Conservation (phyloP, 2,329 filamentous ascomycete species). For the Tolypocladium album region DNA sequence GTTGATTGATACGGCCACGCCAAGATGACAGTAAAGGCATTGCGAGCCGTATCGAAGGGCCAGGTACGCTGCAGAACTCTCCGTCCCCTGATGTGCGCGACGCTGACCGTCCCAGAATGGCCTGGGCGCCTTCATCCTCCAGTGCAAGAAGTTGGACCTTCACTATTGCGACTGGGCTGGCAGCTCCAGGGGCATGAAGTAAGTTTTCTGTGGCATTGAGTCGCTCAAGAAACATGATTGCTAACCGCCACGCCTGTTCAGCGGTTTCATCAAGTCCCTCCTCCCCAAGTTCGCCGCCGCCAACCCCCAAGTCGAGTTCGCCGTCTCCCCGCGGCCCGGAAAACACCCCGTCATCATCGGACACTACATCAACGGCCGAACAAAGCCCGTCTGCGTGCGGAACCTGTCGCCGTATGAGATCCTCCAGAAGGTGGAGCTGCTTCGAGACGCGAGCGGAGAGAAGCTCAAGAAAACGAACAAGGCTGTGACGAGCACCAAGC, state of each 20-base stretch:
- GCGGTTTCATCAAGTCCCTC: conserved; percentile 68
- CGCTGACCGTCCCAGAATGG: conserved; percentile 58
- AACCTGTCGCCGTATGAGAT: conserved; percentile 77
- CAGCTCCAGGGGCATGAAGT: conserved; percentile 94
- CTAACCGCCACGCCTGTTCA: conserved; percentile 22
- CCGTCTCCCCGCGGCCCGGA: conserved; percentile 78
- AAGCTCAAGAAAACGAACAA: conserved; percentile 56
- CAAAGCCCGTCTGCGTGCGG: conserved; percentile 78
- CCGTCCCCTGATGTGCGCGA: neutral
- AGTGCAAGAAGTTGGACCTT: conserved; percentile 92
- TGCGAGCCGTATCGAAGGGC: conserved; percentile 40
- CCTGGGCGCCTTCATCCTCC: conserved; percentile 90
- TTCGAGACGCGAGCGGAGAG: conserved; percentile 67
- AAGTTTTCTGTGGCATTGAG: conserved; percentile 16
- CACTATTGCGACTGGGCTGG: conserved; percentile 97
- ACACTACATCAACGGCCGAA: conserved; percentile 82
- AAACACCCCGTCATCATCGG: conserved; percentile 84
- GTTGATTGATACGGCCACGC: conserved; percentile 16
- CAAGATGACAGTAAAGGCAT: conserved; percentile 45
- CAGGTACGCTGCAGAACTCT: conserved; percentile 29
- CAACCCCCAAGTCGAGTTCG: conserved; percentile 86
- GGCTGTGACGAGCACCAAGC: conserved; percentile 52
- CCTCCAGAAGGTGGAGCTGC: conserved; percentile 62
- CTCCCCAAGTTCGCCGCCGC: conserved; percentile 68
- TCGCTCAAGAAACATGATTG: neutral